Evolutionary conservation across 305 asterid genomes (phyloP).

Genomic region (Fraxinus dipetala): DNA sequence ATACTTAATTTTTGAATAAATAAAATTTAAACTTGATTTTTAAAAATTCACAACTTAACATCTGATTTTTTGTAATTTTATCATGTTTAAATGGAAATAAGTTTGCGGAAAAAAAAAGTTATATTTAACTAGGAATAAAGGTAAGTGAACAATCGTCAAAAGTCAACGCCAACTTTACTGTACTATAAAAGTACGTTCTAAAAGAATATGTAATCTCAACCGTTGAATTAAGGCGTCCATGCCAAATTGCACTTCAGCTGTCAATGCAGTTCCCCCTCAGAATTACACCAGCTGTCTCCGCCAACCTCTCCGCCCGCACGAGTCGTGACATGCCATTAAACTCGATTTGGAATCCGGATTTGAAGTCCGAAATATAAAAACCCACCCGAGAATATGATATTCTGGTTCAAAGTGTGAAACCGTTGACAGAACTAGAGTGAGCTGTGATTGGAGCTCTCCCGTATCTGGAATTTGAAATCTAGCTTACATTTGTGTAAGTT

Average conservation of each 20-base stretch:
- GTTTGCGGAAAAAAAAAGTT: too few relatives aligned
- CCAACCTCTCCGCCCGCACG: not conserved
- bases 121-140: too few relatives aligned
- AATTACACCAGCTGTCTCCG: not conserved
- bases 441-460: not conserved
- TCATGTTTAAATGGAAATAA: too few relatives aligned
- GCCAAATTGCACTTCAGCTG: not conserved
- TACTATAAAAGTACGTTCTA: not conserved
- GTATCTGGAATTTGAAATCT: not conserved
- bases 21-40: too few relatives aligned
- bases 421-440: not conserved
- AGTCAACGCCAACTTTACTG: not conserved
- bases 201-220: not conserved
- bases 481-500: conserved; percentile 28
- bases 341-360: not conserved
- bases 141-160: not conserved
- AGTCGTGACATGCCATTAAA: not conserved
- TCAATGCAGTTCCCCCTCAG: not conserved
- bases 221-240: not conserved
- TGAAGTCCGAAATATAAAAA: not conserved
- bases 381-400: not conserved
- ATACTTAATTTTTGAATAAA: too few relatives aligned
- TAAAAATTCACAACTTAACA: too few relatives aligned
- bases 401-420: not conserved
- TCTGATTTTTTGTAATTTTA: too few relatives aligned